Conservation (phyloP, 1,284 basidiomycete genomes). For the Boletus hoseneyae region DNA sequence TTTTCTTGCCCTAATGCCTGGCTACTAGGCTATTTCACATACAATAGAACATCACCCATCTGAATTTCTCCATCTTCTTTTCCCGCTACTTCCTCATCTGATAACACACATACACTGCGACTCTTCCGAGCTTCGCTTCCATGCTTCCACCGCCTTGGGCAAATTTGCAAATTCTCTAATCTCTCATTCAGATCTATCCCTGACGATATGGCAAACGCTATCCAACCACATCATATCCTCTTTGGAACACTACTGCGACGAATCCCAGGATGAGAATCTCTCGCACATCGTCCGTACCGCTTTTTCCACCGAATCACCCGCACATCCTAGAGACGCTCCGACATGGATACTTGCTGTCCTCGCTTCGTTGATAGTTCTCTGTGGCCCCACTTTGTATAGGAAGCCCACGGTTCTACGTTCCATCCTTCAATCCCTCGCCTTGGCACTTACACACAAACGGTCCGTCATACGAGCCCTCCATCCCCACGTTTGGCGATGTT, state of each 20-base stretch:
- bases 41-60: conserved; percentile 35
- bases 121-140: conserved; percentile 34
- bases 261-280: conserved; percentile 10
- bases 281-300: conserved; percentile 25
- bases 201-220: conserved; percentile 11
- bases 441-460: conserved; percentile 33
- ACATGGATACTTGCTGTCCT: conserved; percentile 38
- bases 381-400: conserved; percentile 43
- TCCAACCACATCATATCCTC: conserved; percentile 27
- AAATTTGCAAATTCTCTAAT: conserved; percentile 37
- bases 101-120: conserved; percentile 36
- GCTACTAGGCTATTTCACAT: conserved; percentile 39
- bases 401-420: conserved; percentile 40
- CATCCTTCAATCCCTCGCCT: conserved; percentile 35
- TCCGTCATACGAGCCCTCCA: conserved; percentile 37
- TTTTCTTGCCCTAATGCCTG: conserved; percentile 3
- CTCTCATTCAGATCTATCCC: conserved; percentile 13
- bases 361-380: conserved; percentile 47
- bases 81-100: conserved; percentile 36
- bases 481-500: conserved; percentile 48
- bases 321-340: conserved; percentile 32
- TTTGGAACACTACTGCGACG: conserved; percentile 27
- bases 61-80: conserved; percentile 34
- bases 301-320: conserved; percentile 20
- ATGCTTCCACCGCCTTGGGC: conserved; percentile 40